Percentiles rank a stretch among this genome's conserved stretches.
These are phyloP conservation scores for Penicillium ochrochloron DNA, from an alignment of 495 filamentous ascomycete genomes.

Conservation along the genomic window DNA sequence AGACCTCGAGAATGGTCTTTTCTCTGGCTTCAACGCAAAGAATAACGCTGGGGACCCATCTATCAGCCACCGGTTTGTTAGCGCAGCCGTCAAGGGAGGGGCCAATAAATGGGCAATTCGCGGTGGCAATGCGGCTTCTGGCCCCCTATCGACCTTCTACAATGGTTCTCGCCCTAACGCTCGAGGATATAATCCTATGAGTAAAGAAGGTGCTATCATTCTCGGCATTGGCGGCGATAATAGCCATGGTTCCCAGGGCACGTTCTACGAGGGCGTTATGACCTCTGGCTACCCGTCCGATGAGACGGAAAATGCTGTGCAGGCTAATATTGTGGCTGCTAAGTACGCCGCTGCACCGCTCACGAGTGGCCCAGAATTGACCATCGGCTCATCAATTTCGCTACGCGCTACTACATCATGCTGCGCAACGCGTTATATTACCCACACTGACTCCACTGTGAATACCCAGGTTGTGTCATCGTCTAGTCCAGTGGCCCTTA, in stretches of 20 bases:
- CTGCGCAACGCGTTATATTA: slow-evolving; percentile 54
- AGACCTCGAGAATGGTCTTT: slow-evolving; percentile 63
- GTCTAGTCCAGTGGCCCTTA: slow-evolving; percentile 49
- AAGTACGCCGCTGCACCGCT: slow-evolving; percentile 53
- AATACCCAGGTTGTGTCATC: slow-evolving; percentile 58
- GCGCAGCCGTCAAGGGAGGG: slow-evolving; percentile 55
- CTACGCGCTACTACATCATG: slow-evolving; percentile 55
- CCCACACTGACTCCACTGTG: slow-evolving; percentile 51
- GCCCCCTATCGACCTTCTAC: slow-evolving; percentile 59
- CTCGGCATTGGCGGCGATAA: slow-evolving; percentile 65
- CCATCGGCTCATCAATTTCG: slow-evolving; percentile 53
- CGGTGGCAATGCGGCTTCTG: slow-evolving; percentile 57
- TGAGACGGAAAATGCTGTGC: slow-evolving; percentile 57
- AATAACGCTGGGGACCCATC: slow-evolving; percentile 54
- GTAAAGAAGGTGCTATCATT: slow-evolving; percentile 64
- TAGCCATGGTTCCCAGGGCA: slow-evolving; percentile 58
- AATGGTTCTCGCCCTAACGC: slow-evolving; percentile 52
- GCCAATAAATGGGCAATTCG: slow-evolving; percentile 58
- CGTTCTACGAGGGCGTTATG: slow-evolving; percentile 67
- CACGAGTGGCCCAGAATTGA: slow-evolving; percentile 52
- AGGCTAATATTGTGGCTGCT: slow-evolving; percentile 62
- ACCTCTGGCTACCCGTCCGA: slow-evolving; percentile 61
- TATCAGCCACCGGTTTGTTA: slow-evolving; percentile 55
- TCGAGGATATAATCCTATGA: slow-evolving; percentile 62
- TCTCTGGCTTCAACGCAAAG: slow-evolving; percentile 49